Evolutionary conservation across 2,329 filamentous ascomycete genomes (phyloP).

Genomic region (Colletotrichum eremochloae): DNA sequence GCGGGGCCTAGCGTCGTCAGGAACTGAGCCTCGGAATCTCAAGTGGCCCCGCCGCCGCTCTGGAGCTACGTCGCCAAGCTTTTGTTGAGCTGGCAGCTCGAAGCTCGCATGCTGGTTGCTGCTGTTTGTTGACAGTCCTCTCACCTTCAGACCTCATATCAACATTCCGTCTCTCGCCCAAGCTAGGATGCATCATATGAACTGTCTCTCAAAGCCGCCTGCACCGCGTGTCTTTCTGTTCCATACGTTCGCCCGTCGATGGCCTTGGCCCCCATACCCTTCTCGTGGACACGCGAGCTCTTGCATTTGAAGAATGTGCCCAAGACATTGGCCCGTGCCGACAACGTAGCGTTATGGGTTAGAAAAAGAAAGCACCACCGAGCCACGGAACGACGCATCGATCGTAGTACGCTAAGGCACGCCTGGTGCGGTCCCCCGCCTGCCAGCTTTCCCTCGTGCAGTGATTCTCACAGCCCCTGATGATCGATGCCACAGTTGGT

Average conservation of each 20-base stretch:
- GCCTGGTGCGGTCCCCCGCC: slow-evolving; percentile 31
- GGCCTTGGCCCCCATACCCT: background rate
- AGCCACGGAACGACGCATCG: slow-evolving; percentile 30
- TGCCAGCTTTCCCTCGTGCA: slow-evolving; percentile 35
- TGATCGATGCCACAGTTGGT: slow-evolving; percentile 41
- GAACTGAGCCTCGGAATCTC: slow-evolving; percentile 27
- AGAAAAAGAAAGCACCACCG: background rate
- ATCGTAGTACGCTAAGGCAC: slow-evolving; percentile 36
- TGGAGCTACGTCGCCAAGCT: slow-evolving; percentile 28
- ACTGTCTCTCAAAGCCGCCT: slow-evolving; percentile 14
- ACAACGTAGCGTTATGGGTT: background rate
- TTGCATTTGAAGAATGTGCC: slow-evolving; percentile 14
- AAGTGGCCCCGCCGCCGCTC: slow-evolving; percentile 21
- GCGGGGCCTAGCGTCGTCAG: slow-evolving; percentile 23
- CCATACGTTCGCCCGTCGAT: slow-evolving; percentile 9
- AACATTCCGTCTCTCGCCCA: background rate
- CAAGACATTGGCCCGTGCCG: slow-evolving; percentile 19
- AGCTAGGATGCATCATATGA: slow-evolving; percentile 9
- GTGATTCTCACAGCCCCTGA: slow-evolving; percentile 35
- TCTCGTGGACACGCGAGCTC: slow-evolving; percentile 24
- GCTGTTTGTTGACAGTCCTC: slow-evolving; percentile 19
- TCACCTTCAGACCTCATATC: background rate
- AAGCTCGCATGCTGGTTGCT: slow-evolving; percentile 1
- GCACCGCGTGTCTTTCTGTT: slow-evolving; percentile 16
- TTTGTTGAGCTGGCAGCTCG: slow-evolving; percentile 26